Base-by-base conservation (phyloP, 2,329 filamentous ascomycete genomes). In the Didymella keratinophila region DNA sequence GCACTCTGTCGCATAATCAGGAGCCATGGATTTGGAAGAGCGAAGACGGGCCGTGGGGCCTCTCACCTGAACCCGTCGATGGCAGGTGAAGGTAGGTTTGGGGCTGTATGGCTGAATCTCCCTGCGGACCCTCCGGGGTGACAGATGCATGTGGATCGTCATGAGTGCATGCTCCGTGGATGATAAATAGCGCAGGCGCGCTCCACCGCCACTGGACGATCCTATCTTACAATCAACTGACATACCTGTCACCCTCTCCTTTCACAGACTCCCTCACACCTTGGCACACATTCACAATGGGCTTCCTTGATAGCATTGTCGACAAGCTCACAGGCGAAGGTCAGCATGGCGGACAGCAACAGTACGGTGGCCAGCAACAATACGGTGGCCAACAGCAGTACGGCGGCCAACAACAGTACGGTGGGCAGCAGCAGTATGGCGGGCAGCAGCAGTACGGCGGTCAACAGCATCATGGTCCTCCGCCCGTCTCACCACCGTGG, bases 401-500 rank as follows among this genome's bases (percentile, higher is more conserved):
- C 12, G 44, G 52, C 3, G 36, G 39, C 11, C 50, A 52, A 21
- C 49, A 49, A 25, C 41, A 52, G 20, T 37, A 49, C 12, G 43
- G 52, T 4, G 34, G 37, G 11, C 50, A 52, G 30, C 50, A 50
- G 32, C 41, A 52, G 20, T 37, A 49, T 16, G 43, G 52, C 4
- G 34, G 37, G 11, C 50, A 52, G 23, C 50, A 50, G 11, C 50
- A 52, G 12, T 39, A 48, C 14, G 46, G 55, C 30, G 43, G 46
- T 2, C 52, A 48, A 37, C 60, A 65, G 4, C 42, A 60, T n/a
- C 59, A 63, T 4, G 62, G 61, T 3, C 63, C 68, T n/a, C 68
- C 68, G 8, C 68, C 68, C n/a, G 68, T 71, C 30, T 71, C 67
- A 9, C 64, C 64, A 16, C 68, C 68, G 2, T 71, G 68, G 68